Conservation (phyloP, 768 basidiomycete genomes). For the Tephrocybe sp. region DNA sequence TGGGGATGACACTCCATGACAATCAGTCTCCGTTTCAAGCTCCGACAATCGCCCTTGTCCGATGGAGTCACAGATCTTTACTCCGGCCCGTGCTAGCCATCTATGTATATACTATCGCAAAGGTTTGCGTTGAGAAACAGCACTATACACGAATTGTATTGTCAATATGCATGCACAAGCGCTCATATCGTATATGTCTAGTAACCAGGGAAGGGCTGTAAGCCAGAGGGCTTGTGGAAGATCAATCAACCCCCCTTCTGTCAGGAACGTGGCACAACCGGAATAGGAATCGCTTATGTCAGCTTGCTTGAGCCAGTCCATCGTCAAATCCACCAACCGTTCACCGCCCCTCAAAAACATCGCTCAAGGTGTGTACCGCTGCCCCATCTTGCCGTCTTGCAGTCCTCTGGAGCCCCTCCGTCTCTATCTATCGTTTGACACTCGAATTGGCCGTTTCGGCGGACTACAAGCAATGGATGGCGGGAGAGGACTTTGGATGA, state of each 20-base stretch:
- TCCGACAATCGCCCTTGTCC: conserved; percentile 26
- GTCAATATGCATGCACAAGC: too few relatives aligned
- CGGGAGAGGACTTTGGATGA: conserved; percentile 33
- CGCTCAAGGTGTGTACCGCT: conserved; percentile 40
- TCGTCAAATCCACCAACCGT: conserved; percentile 22
- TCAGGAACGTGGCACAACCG: background rate
- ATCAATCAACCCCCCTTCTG: background rate
- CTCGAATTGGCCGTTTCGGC: conserved; percentile 22
- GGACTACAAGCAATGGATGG: conserved; percentile 19
- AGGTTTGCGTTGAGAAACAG: too few relatives aligned
- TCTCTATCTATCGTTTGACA: conserved; percentile 16
- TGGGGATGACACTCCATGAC: conserved; percentile 16
- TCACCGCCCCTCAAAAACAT: conserved; percentile 35
- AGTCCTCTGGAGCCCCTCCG: conserved; percentile 16
- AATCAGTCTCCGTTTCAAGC: conserved; percentile 27
- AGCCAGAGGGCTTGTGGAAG: background rate
- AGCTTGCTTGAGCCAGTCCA: conserved; percentile 24
- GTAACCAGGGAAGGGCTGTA: too few relatives aligned
- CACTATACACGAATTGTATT: too few relatives aligned
- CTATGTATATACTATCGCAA: too few relatives aligned
- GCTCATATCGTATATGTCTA: too few relatives aligned
- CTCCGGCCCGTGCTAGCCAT: background rate
- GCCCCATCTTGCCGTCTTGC: conserved; percentile 11
- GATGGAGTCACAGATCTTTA: background rate
- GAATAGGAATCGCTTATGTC: conserved; percentile 33